Evolutionary conservation across 139 green algal genomes (phyloP).

Genomic region (Chlamydomonas applanata): DNA sequence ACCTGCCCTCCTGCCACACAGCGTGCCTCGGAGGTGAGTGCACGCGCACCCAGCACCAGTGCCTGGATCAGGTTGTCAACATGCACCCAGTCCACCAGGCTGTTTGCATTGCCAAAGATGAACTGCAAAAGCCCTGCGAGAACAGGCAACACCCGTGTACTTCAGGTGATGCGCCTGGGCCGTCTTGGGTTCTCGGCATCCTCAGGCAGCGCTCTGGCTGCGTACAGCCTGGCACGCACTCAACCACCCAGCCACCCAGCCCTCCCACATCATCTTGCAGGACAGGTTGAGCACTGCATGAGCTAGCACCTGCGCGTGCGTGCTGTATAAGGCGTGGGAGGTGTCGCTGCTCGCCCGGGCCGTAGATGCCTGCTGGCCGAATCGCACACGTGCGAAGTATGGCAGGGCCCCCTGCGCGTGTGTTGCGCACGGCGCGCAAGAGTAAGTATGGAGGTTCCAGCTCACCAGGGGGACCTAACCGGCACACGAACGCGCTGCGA

Average conservation of each 20-base stretch:
- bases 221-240: too few species aligned
- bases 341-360: conserved; percentile 39
- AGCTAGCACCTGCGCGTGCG: not conserved
- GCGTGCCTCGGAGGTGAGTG: not conserved
- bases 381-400: conserved; percentile 39
- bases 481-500: too few species aligned
- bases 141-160: not conserved
- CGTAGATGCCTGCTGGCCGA: conserved; percentile 40
- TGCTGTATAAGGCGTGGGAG: conserved; percentile 17
- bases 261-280: too few species aligned
- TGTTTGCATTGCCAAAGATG: conserved; percentile 1
- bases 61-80: conserved; percentile 14
- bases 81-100: conserved; percentile 10
- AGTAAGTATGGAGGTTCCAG: too few species aligned
- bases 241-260: too few species aligned
- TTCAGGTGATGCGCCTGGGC: too few species aligned
- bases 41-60: not conserved
- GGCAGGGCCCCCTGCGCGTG: not conserved
- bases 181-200: too few species aligned
- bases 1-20: conserved; percentile 6
- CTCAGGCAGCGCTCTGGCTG: too few species aligned
- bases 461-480: too few species aligned
- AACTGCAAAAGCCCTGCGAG: not conserved
- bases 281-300: too few species aligned
- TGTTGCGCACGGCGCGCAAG: too few species aligned